Evolutionary conservation across 2,329 filamentous ascomycete species (phyloP).

Genomic region (Colletotrichum ledebouriae): DNA sequence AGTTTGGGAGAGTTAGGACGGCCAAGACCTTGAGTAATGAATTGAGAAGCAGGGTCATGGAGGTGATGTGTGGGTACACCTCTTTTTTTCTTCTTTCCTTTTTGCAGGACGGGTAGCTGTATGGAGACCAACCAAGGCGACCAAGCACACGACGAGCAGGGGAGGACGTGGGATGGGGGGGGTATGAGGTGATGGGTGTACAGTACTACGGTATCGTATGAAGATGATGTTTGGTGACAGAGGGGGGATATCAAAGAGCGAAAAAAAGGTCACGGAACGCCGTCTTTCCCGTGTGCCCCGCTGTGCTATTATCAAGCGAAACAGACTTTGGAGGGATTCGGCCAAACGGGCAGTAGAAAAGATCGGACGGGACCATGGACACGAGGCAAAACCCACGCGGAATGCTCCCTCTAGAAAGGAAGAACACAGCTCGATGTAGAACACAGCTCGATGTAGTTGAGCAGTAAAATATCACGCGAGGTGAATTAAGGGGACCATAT

Average conservation of each 20-base stretch:
- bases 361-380: slow-evolving; percentile 29
- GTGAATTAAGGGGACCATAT: slow-evolving; percentile 15
- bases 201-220: background rate
- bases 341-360: slow-evolving; percentile 33
- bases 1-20: slow-evolving; percentile 37
- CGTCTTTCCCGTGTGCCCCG: slow-evolving; percentile 26
- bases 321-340: slow-evolving; percentile 22
- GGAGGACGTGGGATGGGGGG: slow-evolving; percentile 9
- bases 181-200: slow-evolving; percentile 11
- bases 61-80: slow-evolving; percentile 29
- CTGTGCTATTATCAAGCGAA: slow-evolving; percentile 7
- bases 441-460: slow-evolving; percentile 9
- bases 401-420: too few relatives aligned
- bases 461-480: slow-evolving; percentile 8
- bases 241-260: slow-evolving; percentile 32
- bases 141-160: slow-evolving; percentile 17
- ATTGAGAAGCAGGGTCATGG: slow-evolving; percentile 11
- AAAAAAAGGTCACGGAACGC: slow-evolving; percentile 21
- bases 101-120: slow-evolving; percentile 13
- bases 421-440: slow-evolving; percentile 3
- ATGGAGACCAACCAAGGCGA: slow-evolving; percentile 19
- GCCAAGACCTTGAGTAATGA: slow-evolving; percentile 39
- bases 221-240: slow-evolving; percentile 17
- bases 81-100: background rate
- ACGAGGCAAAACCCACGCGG: slow-evolving; percentile 9